Conservation (phyloP, 257 asterid species). For the Solanum bulbocastanum region DNA sequence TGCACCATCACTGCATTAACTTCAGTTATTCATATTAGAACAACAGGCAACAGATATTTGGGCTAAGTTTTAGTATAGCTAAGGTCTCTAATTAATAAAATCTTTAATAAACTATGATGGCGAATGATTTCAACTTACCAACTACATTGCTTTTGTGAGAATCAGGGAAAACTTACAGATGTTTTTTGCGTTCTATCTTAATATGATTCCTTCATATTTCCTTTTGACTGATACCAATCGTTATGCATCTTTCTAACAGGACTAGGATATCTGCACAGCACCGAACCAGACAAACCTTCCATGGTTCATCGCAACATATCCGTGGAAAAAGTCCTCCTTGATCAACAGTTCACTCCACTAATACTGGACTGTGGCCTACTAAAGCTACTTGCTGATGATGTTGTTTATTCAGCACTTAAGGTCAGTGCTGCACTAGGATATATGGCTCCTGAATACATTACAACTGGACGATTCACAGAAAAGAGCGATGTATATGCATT, state of each 20-base stretch:
- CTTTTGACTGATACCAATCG: not conserved
- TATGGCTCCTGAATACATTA: slow-evolving; percentile 93
- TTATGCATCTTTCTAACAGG: slow-evolving; percentile 34
- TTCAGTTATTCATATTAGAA: not conserved
- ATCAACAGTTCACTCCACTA: slow-evolving; percentile 47
- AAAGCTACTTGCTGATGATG: slow-evolving; percentile 86
- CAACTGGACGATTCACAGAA: slow-evolving; percentile 91
- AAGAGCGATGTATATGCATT: slow-evolving; percentile 94
- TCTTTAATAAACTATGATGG: not conserved
- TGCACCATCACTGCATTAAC: not conserved
- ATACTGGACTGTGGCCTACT: slow-evolving; percentile 77
- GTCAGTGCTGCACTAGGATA: slow-evolving; percentile 92
- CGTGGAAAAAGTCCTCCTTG: slow-evolving; percentile 64
- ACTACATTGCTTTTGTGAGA: not conserved
- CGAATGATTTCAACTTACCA: not conserved
- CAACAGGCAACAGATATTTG: not conserved
- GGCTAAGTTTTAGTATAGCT: not conserved
- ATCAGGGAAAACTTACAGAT: not conserved
- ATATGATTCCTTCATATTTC: not conserved
- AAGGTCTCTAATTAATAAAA: not conserved
- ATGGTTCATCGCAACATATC: slow-evolving; percentile 83
- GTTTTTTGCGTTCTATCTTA: not conserved
- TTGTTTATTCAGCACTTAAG: slow-evolving; percentile 85
- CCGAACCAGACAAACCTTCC: slow-evolving; percentile 52
- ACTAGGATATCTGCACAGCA: slow-evolving; percentile 56